Base-by-base conservation (phyloP, 805 yeast species). In the Middelhovenomyces tepae region DNA sequence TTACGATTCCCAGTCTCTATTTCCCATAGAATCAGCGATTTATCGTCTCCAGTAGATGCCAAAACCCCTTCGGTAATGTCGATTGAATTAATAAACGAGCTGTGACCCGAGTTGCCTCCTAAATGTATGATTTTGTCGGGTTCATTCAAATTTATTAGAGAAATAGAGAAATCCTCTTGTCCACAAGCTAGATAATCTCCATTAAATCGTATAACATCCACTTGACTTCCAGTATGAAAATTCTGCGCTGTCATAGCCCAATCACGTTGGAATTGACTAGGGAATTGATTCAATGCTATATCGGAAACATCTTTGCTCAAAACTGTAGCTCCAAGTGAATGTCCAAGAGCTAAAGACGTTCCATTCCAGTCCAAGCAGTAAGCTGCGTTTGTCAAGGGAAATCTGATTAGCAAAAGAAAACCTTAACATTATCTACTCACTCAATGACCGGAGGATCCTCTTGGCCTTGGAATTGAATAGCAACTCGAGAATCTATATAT, bases 21-120 rank as follows among this genome's bases (percentile, higher is more conserved):
- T n/a, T 50, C 54, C 59, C 60, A 58, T 1, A 59, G 30, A 7
- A 47, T 20, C 7, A 59, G 40, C 7, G 37, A 41, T 15, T 47
- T 32, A 31, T 58, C 63, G 37, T 58, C 63, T 13, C 56, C 54
- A 16, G 48, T 43, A 3, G 55, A 43, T 1, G 50, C 61, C 15
- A 57, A 46, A 3, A 37, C 16, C 1, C 62, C 62, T 5, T 38
- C 41, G 1, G 56, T 43, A 5, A 59, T 47, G 28, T 59, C 64
- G 11, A 59, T 22, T 5, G 42, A 37, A 32, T 51, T 59, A 11
- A 59, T 44, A 14, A 48, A 53, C 11, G 44, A 44, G 6, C 28
- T 24, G 32, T 53, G 60, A 6, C 48, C 45, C 15, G 22, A 25
- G 8, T 27, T 22, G 13, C 36, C 34, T 3, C 25, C 40, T 5